These are phyloP conservation scores for Paspalum vaginatum DNA, from an alignment of 176 grass and related monocot genomes.

Conservation along the genomic window DNA sequence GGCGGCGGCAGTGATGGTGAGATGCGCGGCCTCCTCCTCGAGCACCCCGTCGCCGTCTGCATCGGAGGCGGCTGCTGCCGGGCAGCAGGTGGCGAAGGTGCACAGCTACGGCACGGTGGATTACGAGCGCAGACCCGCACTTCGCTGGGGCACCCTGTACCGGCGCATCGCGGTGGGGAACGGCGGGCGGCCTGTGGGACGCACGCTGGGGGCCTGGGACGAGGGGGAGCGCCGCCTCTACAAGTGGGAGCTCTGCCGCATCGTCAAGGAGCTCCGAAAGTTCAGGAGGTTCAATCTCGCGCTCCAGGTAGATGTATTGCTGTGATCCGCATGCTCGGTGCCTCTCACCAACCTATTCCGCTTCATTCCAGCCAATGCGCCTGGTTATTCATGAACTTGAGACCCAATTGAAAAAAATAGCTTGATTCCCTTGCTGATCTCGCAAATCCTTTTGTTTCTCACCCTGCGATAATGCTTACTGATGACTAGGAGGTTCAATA, in stretches of 20 bases:
- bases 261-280: slow-evolving; percentile 81
- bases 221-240: slow-evolving; percentile 67
- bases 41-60: not conserved
- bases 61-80: slow-evolving; percentile 17
- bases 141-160: slow-evolving; percentile 77
- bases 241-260: slow-evolving; percentile 81
- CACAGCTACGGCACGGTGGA: slow-evolving; percentile 77
- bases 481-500: no score
- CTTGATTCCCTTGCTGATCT: not conserved
- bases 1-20: not conserved
- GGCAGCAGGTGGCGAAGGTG: slow-evolving; percentile 61
- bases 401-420: not conserved
- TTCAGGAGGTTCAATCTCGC: slow-evolving; percentile 72
- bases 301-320: slow-evolving; percentile 55
- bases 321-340: not conserved
- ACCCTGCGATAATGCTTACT: not conserved
- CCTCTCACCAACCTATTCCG: not conserved
- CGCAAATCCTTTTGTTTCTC: not conserved
- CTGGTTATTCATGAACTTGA: not conserved
- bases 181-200: slow-evolving; percentile 36
- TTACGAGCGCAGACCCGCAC: slow-evolving; percentile 58
- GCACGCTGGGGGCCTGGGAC: slow-evolving; percentile 66
- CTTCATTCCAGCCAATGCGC: slow-evolving; percentile 10
- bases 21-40: slow-evolving; percentile 42
- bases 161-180: slow-evolving; percentile 56